A percentile compares a stretch with the other conserved stretches of the same genome.
phyloP scores from a whole-genome alignment of 2,329 filamentous ascomycete species.

The Achaetomium macrosporum region DNA sequence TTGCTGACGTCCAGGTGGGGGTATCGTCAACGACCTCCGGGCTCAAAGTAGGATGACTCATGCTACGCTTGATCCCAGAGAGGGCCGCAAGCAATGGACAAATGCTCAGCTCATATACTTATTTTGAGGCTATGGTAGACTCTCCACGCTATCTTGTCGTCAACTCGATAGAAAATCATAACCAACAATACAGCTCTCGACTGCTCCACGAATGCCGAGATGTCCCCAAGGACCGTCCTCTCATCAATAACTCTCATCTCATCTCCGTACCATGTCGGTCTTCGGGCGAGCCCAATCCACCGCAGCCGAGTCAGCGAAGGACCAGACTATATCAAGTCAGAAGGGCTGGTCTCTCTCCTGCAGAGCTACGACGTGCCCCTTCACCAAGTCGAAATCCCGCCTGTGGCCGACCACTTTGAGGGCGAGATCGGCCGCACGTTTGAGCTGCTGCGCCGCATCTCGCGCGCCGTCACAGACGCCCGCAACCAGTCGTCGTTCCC shows the following conservation, averaged over 20 bases:
- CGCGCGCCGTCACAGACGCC: slow-evolving; percentile 28
- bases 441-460: slow-evolving; percentile 35
- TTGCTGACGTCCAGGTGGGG: too few relatives aligned
- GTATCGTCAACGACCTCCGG: too few relatives aligned
- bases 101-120: too few relatives aligned
- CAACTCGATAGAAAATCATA: too few relatives aligned
- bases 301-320: slow-evolving; percentile 26
- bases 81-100: too few relatives aligned
- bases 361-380: slow-evolving; percentile 24
- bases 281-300: slow-evolving; percentile 21
- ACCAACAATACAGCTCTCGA: too few relatives aligned
- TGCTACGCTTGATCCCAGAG: too few relatives aligned
- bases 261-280: slow-evolving; percentile 37
- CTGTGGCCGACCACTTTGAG: slow-evolving; percentile 31
- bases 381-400: slow-evolving; percentile 23
- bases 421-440: slow-evolving; percentile 37
- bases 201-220: not conserved
- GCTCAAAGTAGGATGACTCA: too few relatives aligned
- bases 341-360: slow-evolving; percentile 28
- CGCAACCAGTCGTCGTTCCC: slow-evolving; percentile 30
- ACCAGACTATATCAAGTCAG: slow-evolving; percentile 29
- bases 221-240: not conserved
- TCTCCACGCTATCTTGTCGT: too few relatives aligned
- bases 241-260: slow-evolving; percentile 32
- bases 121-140: too few relatives aligned